Evolutionary conservation across 108 stramenopile genomes (phyloP), one percentile per base, ranked within the genome.

Genomic region (Epithemia pelagica): DNA sequence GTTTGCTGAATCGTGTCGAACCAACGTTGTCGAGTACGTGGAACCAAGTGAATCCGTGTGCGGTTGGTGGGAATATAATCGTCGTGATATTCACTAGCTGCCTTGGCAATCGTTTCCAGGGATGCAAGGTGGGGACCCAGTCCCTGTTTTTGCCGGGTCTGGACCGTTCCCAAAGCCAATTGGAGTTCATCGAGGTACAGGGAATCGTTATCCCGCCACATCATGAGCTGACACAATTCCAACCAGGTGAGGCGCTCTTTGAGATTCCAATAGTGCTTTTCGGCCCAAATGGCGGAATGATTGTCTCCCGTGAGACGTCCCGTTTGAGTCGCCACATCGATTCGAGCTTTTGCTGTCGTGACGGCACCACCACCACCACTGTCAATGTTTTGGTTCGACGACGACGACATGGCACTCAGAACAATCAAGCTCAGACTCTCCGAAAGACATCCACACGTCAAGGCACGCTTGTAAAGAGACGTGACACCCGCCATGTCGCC

Each of bases 351-450:
- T 46, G 10, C 37, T n/a, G n/a, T n/a, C n/a, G n/a, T n/a, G n/a
- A n/a, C n/a, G n/a, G n/a, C n/a, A n/a, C n/a, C n/a, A n/a, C n/a
- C n/a, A n/a, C n/a, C n/a, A n/a, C n/a, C n/a, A n/a, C n/a, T n/a
- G n/a, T n/a, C n/a, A n/a, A n/a, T n/a, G n/a, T n/a, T n/a, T 10
- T 46, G 37, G 37, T 15, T 46, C 15, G 10, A 10, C 37, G 15
- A 15, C 5, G 10, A 15, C 23, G 65, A 68, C 10, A 91, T 69
- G 21, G 89, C 84, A 71, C 79, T 69, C 85, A 91, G 78, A 10
- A 86, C 76, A 2, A 82, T 61, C 24, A 82, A 59, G 37, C 74
- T 75, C 10, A 91, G 65, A 32, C 83, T 74, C 54, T 91, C 90
- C 2, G 62, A 63, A 21, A 33, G 21, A 24, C 30, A 63, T 23